Base-by-base conservation (phyloP, 179 eudicot genomes). In the Heliamphora pulchella region DNA sequence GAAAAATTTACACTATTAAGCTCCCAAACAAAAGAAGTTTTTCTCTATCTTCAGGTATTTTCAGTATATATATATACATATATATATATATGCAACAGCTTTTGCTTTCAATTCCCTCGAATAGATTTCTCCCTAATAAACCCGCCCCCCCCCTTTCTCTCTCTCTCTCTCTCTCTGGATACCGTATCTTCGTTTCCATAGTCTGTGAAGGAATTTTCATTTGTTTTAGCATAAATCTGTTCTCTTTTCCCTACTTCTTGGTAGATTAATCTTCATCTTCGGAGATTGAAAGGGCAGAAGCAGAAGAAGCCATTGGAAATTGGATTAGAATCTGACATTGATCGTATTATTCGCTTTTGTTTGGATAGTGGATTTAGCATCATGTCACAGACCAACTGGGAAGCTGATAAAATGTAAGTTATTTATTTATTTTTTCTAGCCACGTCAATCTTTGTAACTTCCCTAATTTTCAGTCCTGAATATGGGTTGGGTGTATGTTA, bases 331-430 rank as follows among this genome's bases (percentile, higher is more conserved):
- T 82, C 80, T 68, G 62, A 15, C 81, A 79, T 47, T 67, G 20
- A 17, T 39, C 64, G 31, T 11, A 13, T 73, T 53, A 50, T 53
- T 57, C 61, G 15, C 15, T 75, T 65, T 72, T 53, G 57, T 59
- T 39, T 22, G 48, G 48, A 14, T n/a, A 44, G 75, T 82, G 10
- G 85, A 50, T 73, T 83, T 74, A 68, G 10, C 80, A 88, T 83
- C 44, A 93, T 93, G 97, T 88, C 97, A 81, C 97, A 93, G 78
- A 90, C 92, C 75, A 91, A 93, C 81, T 93, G 97, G 97, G 97
- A 93, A 86, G 97, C 96, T 82, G 96, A 91, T 81, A 91, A 93
- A 91, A 91, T 93, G 96, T 91, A 78, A 88, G 94, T 55, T 31
- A 0, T 31, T 31, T 31, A 31, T 31, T 31, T 31, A 31, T 31